Evolutionary conservation across 176 grass and related monocot genomes (phyloP), one percentile per base, ranked within the genome.

Genomic region (Urochloa ruziziensis): DNA sequence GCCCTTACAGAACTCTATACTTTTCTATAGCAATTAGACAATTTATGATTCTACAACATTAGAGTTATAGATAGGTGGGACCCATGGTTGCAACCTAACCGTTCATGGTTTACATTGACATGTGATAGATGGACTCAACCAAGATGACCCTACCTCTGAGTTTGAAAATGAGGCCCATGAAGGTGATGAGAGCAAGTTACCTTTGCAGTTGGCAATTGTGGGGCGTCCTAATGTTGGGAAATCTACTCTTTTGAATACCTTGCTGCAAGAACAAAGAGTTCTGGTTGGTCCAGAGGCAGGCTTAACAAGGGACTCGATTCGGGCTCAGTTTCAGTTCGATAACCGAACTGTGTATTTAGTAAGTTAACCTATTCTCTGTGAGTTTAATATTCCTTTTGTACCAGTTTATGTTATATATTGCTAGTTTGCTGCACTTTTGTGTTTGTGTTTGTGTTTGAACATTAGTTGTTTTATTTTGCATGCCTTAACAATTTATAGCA

Each of bases 201-300:
- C 93, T 65, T 86, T 95, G 82, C 93, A 98, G 75, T 81, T 95
- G 81, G 93, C 93, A 80, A 98, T 98, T 82, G 93, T 95, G 35
- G 96, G 96, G 48, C 82, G 93, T 28, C 96, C 92, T 70, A 98
- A 98, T 93, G 96, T 98, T 59, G 96, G 96, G 36, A 98, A 98
- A 79, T 95, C 93, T 66, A 98, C 96, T 80, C 67, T 98, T 44
- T 77, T 95, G 60, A 98, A 98, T 88, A 81, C 96, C 66, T 78
- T 98, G 69, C 77, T 95, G 81, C 93, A 95, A 93, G 92, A 98
- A 83, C 72, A 95, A 78, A 95, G 96, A 86, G 96, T 98, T 90
- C 64, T 95, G 33, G 96, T 98, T 88, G 96, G 93, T 39, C 96
- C 96, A 42, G 96, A 98, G 82, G 89, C 96, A 73, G 96, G 96